These are phyloP conservation scores for Malus orientalis DNA, from an alignment of 306 rosid species.

Conservation along the genomic window DNA sequence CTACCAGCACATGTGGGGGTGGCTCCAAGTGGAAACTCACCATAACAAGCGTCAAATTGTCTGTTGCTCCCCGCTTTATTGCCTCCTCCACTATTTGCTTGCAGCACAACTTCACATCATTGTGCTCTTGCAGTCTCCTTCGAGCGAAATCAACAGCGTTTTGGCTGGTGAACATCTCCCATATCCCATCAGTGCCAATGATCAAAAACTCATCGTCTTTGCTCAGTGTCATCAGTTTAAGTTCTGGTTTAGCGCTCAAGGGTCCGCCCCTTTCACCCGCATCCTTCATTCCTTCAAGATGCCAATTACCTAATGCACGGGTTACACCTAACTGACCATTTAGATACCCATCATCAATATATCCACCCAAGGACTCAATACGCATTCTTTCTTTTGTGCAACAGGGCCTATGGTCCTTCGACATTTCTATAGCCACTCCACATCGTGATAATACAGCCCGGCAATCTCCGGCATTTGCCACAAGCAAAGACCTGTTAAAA, in stretches of 20 bases:
- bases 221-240: slow-evolving; percentile 50
- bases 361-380: slow-evolving; percentile 76
- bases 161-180: slow-evolving; percentile 82
- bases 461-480: slow-evolving; percentile 97
- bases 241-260: slow-evolving; percentile 87
- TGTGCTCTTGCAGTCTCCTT: slow-evolving; percentile 74
- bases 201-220: slow-evolving; percentile 82
- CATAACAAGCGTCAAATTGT: slow-evolving; percentile 77
- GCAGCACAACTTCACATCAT: slow-evolving; percentile 77
- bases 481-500: slow-evolving; percentile 69
- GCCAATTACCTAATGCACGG: slow-evolving; percentile 94
- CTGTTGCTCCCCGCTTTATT: slow-evolving; percentile 54
- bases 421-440: slow-evolving; percentile 71
- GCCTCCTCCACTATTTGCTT: slow-evolving; percentile 80
- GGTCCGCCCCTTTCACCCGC: slow-evolving; percentile 63
- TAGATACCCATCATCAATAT: slow-evolving; percentile 56
- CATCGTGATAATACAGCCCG: slow-evolving; percentile 75
- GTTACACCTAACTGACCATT: slow-evolving; percentile 77
- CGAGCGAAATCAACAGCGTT: slow-evolving; percentile 77
- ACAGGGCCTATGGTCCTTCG: slow-evolving; percentile 72
- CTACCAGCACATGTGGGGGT: slow-evolving; percentile 50
- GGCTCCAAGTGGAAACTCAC: slow-evolving; percentile 75
- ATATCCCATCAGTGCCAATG: slow-evolving; percentile 87
- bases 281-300: slow-evolving; percentile 88
- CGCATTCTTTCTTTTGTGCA: slow-evolving; percentile 64